These are phyloP conservation scores for Mycena rebaudengoi DNA, from an alignment of 768 basidiomycete genomes.

Conservation along the genomic window DNA sequence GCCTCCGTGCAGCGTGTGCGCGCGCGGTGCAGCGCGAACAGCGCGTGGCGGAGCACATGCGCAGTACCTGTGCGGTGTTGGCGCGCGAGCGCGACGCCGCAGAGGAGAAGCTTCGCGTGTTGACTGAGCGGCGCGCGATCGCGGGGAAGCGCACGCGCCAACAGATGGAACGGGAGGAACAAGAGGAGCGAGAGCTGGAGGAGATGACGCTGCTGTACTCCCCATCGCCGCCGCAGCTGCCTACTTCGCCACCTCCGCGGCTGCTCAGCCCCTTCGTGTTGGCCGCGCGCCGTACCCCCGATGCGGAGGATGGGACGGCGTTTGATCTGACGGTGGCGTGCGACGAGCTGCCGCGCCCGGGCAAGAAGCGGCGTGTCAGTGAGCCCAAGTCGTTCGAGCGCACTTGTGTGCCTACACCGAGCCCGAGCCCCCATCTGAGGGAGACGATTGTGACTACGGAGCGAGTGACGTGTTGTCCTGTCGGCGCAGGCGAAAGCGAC, in stretches of 20 bases:
- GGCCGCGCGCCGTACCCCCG: conserved; percentile 16
- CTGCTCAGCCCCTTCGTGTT: conserved; percentile 26
- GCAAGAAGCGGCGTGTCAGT: conserved; percentile 18
- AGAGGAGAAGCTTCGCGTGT: conserved; percentile 36
- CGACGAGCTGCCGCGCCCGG: conserved; percentile 16
- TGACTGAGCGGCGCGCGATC: conserved; percentile 33
- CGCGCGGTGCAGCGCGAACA: conserved; percentile 40
- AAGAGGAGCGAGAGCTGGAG: neutral
- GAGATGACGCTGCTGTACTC: conserved; percentile 11
- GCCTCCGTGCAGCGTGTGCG: conserved; percentile 41
- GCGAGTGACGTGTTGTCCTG: conserved; percentile 17
- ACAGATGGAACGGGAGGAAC: conserved; percentile 7
- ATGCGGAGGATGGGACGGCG: conserved; percentile 16
- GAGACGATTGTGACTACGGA: neutral
- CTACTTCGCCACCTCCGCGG: conserved; percentile 24
- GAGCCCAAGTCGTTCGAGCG: neutral
- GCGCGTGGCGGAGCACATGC: conserved; percentile 39
- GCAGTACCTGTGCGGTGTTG: conserved; percentile 38
- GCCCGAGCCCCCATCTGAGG: neutral
- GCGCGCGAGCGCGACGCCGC: conserved; percentile 45
- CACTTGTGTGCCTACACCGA: neutral
- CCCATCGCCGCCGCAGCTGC: conserved; percentile 9
- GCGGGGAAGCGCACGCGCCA: conserved; percentile 14
- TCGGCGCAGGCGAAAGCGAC: conserved; percentile 23
- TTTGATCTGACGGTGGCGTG: conserved; percentile 21